A percentile compares a stretch with the other conserved stretches of the same genome.
Evolutionary conservation across 306 rosid species (phyloP).

Genomic region (Gastrolobium bilobum): DNA sequence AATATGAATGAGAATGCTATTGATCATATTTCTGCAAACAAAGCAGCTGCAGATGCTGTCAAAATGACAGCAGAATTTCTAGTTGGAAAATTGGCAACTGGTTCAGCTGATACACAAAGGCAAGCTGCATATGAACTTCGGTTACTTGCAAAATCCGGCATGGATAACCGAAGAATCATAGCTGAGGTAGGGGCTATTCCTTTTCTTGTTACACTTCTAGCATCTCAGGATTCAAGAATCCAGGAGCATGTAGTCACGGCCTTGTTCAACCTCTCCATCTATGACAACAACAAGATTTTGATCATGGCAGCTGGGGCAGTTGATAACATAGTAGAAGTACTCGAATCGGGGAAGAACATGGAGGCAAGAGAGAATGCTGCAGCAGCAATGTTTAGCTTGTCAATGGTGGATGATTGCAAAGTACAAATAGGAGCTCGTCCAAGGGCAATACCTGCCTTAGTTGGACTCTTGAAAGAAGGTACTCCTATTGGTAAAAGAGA

Average conservation of each 20-base stretch:
- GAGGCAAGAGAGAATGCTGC: constrained; percentile 96
- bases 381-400: constrained; percentile 79
- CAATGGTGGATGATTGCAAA: constrained; percentile 82
- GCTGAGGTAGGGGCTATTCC: constrained; percentile 98
- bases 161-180: constrained; percentile 78
- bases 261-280: constrained; percentile 85
- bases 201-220: constrained; percentile 73
- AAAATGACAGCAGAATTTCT: constrained; percentile 94
- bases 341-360: constrained; percentile 82
- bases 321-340: constrained; percentile 72
- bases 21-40: constrained; percentile 76
- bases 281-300: constrained; percentile 80
- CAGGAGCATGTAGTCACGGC: constrained; percentile 93
- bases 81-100: constrained; percentile 95
- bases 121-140: constrained; percentile 95
- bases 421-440: constrained; percentile 70
- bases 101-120: constrained; percentile 81
- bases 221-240: constrained; percentile 78
- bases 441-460: constrained; percentile 78
- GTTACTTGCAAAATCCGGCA: constrained; percentile 82
- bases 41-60: constrained; percentile 80
- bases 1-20: constrained; percentile 51
- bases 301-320: constrained; percentile 91
- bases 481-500: constrained; percentile 81
- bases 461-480: constrained; percentile 84